Percentiles rank a stretch among this genome's conserved stretches.
phyloP scores from a whole-genome alignment of 176 grass and related monocot species.

The Lolium perenne region DNA sequence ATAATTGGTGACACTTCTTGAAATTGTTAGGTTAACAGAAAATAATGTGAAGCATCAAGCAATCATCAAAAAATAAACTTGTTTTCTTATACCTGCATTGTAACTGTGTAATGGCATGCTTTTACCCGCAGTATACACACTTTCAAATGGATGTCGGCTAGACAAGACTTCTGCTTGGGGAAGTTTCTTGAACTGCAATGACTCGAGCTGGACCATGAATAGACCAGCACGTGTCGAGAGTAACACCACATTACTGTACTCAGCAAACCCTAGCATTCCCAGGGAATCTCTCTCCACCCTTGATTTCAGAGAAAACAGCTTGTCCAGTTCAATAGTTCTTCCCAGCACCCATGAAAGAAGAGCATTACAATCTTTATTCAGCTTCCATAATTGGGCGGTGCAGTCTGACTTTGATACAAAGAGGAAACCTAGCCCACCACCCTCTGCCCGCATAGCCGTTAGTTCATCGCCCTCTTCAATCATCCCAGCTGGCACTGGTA shows the following conservation, averaged over 20 bases:
- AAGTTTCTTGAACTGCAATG: not conserved
- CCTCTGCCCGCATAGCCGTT: not conserved
- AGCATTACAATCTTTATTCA: not conserved
- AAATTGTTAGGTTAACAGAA: not conserved
- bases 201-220: not conserved
- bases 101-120: too few species aligned
- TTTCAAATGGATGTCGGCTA: not conserved
- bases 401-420: not conserved
- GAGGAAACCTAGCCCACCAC: constrained; percentile 1
- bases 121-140: not conserved
- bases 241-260: not conserved
- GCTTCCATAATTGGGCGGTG: not conserved
- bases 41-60: not conserved
- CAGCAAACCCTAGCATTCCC: not conserved
- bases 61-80: not conserved
- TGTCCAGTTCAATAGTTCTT: not conserved
- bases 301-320: not conserved
- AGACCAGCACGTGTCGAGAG: not conserved
- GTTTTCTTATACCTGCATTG: not conserved
- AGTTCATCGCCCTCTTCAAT: not conserved
- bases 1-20: not conserved
- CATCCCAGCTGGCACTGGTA: not conserved
- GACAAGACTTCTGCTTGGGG: not conserved
- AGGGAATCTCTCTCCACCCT: not conserved
- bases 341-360: not conserved